phyloP scores from a whole-genome alignment of 1,284 basidiomycete genomes.

The Melampsora larici-populina region DNA sequence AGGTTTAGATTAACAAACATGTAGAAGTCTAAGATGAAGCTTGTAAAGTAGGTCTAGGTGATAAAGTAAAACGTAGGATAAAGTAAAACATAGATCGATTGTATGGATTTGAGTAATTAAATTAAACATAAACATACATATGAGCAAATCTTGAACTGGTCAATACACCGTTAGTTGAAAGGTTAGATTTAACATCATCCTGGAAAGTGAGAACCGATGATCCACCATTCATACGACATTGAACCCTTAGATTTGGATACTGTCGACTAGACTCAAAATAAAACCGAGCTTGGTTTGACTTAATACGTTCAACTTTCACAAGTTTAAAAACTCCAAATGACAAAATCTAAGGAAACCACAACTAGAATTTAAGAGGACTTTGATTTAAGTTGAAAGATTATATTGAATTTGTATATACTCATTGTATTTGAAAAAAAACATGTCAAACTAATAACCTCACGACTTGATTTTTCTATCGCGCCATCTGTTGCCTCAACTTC shows the following conservation, averaged over 20 bases:
- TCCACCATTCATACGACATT: background rate
- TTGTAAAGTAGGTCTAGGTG: slow-evolving; percentile 40
- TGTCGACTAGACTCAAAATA: background rate
- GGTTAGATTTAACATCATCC: background rate
- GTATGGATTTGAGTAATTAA: background rate
- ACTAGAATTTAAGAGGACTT: background rate
- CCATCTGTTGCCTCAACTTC: background rate
- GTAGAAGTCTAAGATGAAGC: slow-evolving; percentile 54
- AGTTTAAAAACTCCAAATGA: background rate
- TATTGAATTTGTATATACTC: too few species aligned
- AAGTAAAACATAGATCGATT: too few species aligned
- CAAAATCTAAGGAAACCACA: background rate
- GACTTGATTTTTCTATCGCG: background rate
- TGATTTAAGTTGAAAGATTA: background rate
- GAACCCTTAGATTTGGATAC: background rate
- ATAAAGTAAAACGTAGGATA: background rate
- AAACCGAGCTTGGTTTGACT: background rate
- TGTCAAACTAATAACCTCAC: too few species aligned
- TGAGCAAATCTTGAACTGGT: background rate
- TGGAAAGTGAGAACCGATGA: background rate
- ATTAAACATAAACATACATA: background rate
- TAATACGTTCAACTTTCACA: background rate
- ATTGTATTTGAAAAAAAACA: too few species aligned
- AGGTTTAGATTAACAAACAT: slow-evolving; percentile 52
- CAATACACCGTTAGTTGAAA: background rate